Evolutionary conservation across 1,284 basidiomycete genomes (phyloP).

Genomic region (Testicularia cyperi): DNA sequence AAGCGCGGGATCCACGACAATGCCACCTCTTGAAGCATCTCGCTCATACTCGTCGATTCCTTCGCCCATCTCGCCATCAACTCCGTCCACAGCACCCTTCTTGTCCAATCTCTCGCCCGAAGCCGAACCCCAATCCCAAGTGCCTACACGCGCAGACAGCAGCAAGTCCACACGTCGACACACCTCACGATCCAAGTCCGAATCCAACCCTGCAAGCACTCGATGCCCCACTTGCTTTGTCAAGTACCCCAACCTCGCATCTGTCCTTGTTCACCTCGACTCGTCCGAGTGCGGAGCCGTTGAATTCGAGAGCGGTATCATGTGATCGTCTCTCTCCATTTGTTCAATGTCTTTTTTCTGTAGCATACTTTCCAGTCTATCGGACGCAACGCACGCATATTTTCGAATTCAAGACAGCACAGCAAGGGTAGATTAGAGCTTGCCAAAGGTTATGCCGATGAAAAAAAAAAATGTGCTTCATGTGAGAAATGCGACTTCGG

Average conservation of each 20-base stretch:
- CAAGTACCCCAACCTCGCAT: slow-evolving; percentile 20
- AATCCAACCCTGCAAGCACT: slow-evolving; percentile 11
- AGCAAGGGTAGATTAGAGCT: too few species aligned
- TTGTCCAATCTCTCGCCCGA: slow-evolving; percentile 10
- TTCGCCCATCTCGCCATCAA: neutral
- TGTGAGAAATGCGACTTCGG: too few species aligned
- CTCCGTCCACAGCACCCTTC: neutral
- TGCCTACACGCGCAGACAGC: too few species aligned
- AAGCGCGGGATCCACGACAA: too few species aligned
- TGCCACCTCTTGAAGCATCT: too few species aligned
- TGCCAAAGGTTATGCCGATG: too few species aligned
- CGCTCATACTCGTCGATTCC: neutral
- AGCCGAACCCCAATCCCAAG: slow-evolving; percentile 10
- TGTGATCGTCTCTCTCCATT: slow-evolving; percentile 1
- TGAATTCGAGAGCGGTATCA: slow-evolving; percentile 29
- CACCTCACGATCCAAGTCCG: slow-evolving; percentile 14
- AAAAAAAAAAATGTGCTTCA: too few species aligned
- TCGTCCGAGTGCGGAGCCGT: slow-evolving; percentile 27
- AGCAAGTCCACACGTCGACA: slow-evolving; percentile 6
- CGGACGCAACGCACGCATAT: too few species aligned
- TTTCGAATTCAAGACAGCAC: too few species aligned
- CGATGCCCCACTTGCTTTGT: slow-evolving; percentile 26
- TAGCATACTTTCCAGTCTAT: too few species aligned
- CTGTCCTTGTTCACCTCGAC: slow-evolving; percentile 21
- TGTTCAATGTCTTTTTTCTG: too few species aligned